These are phyloP conservation scores for Plasmopara viticola DNA, from an alignment of 352 stramenopile species.

Conservation along the genomic window DNA sequence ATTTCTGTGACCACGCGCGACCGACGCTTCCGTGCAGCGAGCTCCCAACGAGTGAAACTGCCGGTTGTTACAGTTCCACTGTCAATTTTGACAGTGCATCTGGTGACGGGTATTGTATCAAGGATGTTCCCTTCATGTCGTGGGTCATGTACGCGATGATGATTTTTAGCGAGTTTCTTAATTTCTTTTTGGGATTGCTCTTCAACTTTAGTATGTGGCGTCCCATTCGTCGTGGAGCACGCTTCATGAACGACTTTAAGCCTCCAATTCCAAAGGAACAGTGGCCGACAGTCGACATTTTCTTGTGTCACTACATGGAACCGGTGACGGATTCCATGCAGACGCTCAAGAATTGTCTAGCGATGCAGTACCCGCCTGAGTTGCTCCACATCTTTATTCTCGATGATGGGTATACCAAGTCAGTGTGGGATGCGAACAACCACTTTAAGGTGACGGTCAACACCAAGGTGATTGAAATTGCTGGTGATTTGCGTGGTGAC, in stretches of 20 bases:
- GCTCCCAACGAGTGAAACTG: constrained; percentile 44
- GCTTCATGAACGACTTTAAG: constrained; percentile 88
- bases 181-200: constrained; percentile 80
- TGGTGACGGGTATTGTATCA: constrained; percentile 77
- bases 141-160: constrained; percentile 86
- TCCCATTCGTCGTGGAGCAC: constrained; percentile 80
- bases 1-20: constrained; percentile 60
- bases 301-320: constrained; percentile 89
- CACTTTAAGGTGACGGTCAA: constrained; percentile 88
- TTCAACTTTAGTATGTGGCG: constrained; percentile 91
- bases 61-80: constrained; percentile 53
- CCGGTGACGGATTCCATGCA: constrained; percentile 77
- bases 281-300: constrained; percentile 84
- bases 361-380: constrained; percentile 84
- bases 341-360: constrained; percentile 83
- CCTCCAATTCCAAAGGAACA: constrained; percentile 83
- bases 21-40: constrained; percentile 62
- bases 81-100: constrained; percentile 63
- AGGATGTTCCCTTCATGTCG: constrained; percentile 45
- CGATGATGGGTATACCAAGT: constrained; percentile 88
- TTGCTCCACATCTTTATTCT: constrained; percentile 82
- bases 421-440: constrained; percentile 86
- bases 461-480: constrained; percentile 85
- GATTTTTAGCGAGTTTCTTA: constrained; percentile 84
- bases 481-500: constrained; percentile 76